Conservation (phyloP, 306 rosid genomes). For the Dryas octopetala region DNA sequence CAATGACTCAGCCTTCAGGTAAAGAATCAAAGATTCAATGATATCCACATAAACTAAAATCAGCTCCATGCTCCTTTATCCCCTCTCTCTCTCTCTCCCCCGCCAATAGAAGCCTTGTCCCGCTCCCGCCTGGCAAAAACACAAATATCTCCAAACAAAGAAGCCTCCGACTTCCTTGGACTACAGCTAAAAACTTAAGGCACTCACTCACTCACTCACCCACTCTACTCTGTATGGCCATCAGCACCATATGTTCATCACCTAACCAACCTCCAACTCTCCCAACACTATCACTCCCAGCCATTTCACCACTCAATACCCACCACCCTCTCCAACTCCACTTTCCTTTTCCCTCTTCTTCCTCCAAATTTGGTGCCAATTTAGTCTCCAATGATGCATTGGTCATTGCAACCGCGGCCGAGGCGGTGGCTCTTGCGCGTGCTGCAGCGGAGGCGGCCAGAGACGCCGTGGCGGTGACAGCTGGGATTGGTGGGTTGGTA, state of each 20-base stretch:
- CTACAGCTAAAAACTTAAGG: background rate
- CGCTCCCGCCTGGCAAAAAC: background rate
- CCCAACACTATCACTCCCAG: slow-evolving; percentile 51
- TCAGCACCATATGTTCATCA: slow-evolving; percentile 52
- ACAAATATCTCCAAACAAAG: slow-evolving; percentile 20
- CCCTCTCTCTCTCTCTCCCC: slow-evolving; percentile 4
- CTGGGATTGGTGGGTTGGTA: slow-evolving; percentile 35
- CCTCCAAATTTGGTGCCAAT: slow-evolving; percentile 39
- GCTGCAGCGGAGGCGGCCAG: slow-evolving; percentile 41
- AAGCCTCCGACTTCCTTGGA: background rate
- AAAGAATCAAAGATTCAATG: background rate
- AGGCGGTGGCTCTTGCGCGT: slow-evolving; percentile 40
- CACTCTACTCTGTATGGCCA: slow-evolving; percentile 44
- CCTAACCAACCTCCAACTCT: slow-evolving; percentile 45
- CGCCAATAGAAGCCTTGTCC: background rate
- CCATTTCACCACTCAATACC: slow-evolving; percentile 40
- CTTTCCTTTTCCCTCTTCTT: slow-evolving; percentile 28
- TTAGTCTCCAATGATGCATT: slow-evolving; percentile 48
- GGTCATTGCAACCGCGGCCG: slow-evolving; percentile 40
- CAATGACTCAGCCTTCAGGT: too few relatives aligned
- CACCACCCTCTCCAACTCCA: slow-evolving; percentile 39
- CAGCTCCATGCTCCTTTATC: slow-evolving; percentile 18
- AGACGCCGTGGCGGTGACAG: slow-evolving; percentile 37
- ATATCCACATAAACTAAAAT: slow-evolving; percentile 35
- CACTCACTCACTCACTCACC: background rate